Percentiles rank a stretch among this genome's conserved stretches.
Evolutionary conservation across 768 basidiomycete genomes (phyloP).

Genomic region (Phylloporus sp.): DNA sequence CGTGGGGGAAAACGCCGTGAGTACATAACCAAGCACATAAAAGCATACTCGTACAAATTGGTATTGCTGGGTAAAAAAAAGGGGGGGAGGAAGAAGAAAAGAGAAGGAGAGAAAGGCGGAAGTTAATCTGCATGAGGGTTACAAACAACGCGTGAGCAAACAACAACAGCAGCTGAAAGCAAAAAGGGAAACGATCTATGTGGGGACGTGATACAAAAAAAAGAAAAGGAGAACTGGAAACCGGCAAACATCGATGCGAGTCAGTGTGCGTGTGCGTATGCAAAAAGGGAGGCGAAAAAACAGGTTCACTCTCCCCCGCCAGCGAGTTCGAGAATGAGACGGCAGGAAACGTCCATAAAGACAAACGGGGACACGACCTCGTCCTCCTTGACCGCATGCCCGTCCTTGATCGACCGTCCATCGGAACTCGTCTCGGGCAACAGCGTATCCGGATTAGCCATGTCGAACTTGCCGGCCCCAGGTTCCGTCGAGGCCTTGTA

Average conservation of each 20-base stretch:
- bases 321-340: conserved; percentile 90
- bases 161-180: not conserved
- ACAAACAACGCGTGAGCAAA: not conserved
- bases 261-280: too few species aligned
- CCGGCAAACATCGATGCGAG: not conserved
- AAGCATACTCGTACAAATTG: not conserved
- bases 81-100: too few species aligned
- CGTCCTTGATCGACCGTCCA: conserved; percentile 51
- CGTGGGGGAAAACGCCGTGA: not conserved
- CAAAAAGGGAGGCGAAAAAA: too few species aligned
- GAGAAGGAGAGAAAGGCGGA: not conserved
- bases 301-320: conserved; percentile 50
- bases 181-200: not conserved
- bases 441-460: conserved; percentile 35
- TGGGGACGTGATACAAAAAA: not conserved
- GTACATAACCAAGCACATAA: not conserved
- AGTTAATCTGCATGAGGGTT: not conserved
- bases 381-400: conserved; percentile 41
- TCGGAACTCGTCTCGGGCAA: conserved; percentile 51
- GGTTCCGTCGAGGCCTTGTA: conserved; percentile 70
- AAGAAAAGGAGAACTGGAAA: not conserved
- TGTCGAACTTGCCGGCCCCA: conserved; percentile 68
- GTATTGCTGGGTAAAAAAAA: not conserved
- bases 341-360: conserved; percentile 94
- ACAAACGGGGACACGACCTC: conserved; percentile 83